Evolutionary conservation across 805 yeast species (phyloP).

Genomic region (Pichia sporocuriosa): DNA sequence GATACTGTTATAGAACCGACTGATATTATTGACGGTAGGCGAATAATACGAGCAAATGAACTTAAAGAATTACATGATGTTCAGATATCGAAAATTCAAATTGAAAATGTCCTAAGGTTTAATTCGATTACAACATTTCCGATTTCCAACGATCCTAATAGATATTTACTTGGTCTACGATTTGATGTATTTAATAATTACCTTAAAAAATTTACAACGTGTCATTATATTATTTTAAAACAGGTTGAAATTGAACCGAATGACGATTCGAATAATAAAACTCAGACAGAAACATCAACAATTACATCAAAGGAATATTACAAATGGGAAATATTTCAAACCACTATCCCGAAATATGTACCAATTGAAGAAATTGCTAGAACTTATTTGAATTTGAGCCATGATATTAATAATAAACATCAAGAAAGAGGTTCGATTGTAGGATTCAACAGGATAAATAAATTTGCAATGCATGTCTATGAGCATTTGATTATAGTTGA

Average conservation of each 20-base stretch:
- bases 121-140: constrained; percentile 49
- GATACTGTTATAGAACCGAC: constrained; percentile 1
- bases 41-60: background rate
- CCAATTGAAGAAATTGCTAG: constrained; percentile 21
- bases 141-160: constrained; percentile 27
- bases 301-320: background rate
- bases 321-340: constrained; percentile 29
- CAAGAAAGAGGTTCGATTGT: background rate
- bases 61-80: constrained; percentile 1
- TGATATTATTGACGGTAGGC: constrained; percentile 6
- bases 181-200: constrained; percentile 37
- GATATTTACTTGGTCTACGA: constrained; percentile 40
- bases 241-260: constrained; percentile 3
- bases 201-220: constrained; percentile 28
- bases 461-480: constrained; percentile 24
- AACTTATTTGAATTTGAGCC: constrained; percentile 17
- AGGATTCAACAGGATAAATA: constrained; percentile 13
- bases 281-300: background rate
- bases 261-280: background rate
- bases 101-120: constrained; percentile 42
- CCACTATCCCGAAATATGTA: constrained; percentile 30
- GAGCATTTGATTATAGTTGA: constrained; percentile 22
- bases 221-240: constrained; percentile 43
- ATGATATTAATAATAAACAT: constrained; percentile 4
- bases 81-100: constrained; percentile 25